Evolutionary conservation across 2,329 filamentous ascomycete genomes (phyloP), one percentile per base, ranked within the genome.

Genomic region (Ceratocystis variospora): DNA sequence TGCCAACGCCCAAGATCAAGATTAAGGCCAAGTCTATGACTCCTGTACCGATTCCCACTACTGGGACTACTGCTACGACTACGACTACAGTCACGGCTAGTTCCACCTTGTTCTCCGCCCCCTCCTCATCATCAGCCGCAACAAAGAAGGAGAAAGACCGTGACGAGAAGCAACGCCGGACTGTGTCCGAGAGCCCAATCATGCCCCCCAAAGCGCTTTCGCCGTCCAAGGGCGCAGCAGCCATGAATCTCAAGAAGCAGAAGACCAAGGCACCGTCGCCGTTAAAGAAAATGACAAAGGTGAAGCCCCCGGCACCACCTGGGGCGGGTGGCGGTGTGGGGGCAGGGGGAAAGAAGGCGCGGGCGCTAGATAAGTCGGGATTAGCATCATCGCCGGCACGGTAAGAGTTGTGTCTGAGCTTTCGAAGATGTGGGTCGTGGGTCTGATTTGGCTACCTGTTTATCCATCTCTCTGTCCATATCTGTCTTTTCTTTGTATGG

Each of bases 351-450:
- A 79, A 78, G 71, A 79, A 78, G 70, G 72, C 77, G 50, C 77
- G 66, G 33, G 66, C 79, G 68, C 83, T 81, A 17, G 82, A 84
- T 71, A 83, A 81, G 50, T 83, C 81, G 0, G 82, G 79, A 19
- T 80, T 80, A 0, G 72, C 83, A 68, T 84, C 82, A 0, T 83
- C 82, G 48, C 61, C 37, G 31, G 59, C 50, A 15, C 25, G 50
- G 25, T 55, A 25, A 55, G 50, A 41, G 37, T 41, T 48, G 46
- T 48, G 46, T 48, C 17, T 17, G 46, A n/a, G 46, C 19, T 22
- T 48, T n/a, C 17, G 17, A n/a, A 6, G 15, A 10, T 19, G 46
- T 48, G 17, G 17, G 46, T 19, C n/a, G 17, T 10, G n/a, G 46
- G 46, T 19, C 46, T 48, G n/a, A n/a, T 10, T 48, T 22, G 46